Base-by-base conservation (phyloP, 495 filamentous ascomycete species). In the Aspergillus asperescens region DNA sequence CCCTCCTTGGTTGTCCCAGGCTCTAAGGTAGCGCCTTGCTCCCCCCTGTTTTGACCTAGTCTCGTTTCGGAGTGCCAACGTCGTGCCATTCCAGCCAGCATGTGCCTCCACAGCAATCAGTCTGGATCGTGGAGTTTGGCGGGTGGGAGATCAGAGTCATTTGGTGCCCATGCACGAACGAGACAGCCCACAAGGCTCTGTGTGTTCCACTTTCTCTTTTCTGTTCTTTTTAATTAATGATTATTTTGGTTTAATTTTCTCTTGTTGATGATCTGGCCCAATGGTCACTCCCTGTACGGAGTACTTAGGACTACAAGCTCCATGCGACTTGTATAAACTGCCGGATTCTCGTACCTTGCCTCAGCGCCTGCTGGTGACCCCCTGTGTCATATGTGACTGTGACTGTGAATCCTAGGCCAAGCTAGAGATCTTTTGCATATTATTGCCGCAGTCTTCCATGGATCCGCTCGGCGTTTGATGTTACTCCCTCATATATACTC, bases 21-120 rank as follows among this genome's bases (percentile, higher is more conserved):
- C n/a, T n/a, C n/a, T n/a, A n/a, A n/a, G n/a, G n/a, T n/a, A n/a
- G 34, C 50, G 47, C 31, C 49, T 25, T 25, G 15, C 42, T 29
- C 48, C n/a, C n/a, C n/a, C n/a, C n/a, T n/a, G n/a, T n/a, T n/a
- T n/a, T n/a, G n/a, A n/a, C n/a, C 61, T 72, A 68, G 57, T 48
- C 69, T 63, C 55, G 20, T 67, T 68, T 68, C 63, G 64, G 65
- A 65, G 66, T 64, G 66, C 69, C 66, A 73, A 73, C 68, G 68
- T 71, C 64, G 67, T 71, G 70, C 68, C 68, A 70, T 71, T 41
- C 40, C 49, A 51, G 28, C 65, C 62, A 71, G 63, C 63, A 64
- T 69, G 65, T 64, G 66, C 56, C 44, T 31, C 1, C 29, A 35
- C 31, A 7, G 31, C 32, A 13, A 34, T 15, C 50, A 54, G 53